Conservation (phyloP, 768 basidiomycete genomes). For the Trametes villosa region DNA sequence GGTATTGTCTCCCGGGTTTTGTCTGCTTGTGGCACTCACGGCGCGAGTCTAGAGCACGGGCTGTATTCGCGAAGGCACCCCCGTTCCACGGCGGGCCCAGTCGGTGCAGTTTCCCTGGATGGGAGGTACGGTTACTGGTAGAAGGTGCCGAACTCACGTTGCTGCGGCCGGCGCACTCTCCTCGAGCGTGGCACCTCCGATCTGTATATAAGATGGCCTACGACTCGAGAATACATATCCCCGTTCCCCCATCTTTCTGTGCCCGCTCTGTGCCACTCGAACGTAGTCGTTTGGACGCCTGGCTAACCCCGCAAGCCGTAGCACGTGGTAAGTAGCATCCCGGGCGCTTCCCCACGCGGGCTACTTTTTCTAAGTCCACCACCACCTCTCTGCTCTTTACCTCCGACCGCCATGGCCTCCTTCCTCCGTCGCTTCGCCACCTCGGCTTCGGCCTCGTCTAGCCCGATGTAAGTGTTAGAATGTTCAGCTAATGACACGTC, state of each 20-base stretch:
- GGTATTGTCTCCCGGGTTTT: conserved; percentile 7
- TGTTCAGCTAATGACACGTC: not conserved
- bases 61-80: conserved; percentile 15
- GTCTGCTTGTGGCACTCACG: not conserved
- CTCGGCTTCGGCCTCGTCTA: conserved; percentile 43
- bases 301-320: not conserved
- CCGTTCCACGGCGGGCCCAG: conserved; percentile 18
- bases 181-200: not conserved
- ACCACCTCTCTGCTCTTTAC: not conserved
- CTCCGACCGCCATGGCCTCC: conserved; percentile 44
- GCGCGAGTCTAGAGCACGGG: conserved; percentile 12
- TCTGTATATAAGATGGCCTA: not conserved
- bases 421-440: conserved; percentile 57
- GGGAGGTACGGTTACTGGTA: not conserved
- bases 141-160: conserved; percentile 1
- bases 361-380: not conserved
- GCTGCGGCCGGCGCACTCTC: not conserved
- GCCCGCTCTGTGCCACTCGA: not conserved
- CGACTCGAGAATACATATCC: not conserved
- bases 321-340: conserved; percentile 1
- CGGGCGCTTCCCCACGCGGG: conserved; percentile 4
- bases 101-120: conserved; percentile 7
- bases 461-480: conserved; percentile 23
- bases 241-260: not conserved
- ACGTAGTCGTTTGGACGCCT: not conserved